These are phyloP conservation scores for Neurospora sp. DNA, from an alignment of 2,329 filamentous ascomycete species.

Conservation along the genomic window DNA sequence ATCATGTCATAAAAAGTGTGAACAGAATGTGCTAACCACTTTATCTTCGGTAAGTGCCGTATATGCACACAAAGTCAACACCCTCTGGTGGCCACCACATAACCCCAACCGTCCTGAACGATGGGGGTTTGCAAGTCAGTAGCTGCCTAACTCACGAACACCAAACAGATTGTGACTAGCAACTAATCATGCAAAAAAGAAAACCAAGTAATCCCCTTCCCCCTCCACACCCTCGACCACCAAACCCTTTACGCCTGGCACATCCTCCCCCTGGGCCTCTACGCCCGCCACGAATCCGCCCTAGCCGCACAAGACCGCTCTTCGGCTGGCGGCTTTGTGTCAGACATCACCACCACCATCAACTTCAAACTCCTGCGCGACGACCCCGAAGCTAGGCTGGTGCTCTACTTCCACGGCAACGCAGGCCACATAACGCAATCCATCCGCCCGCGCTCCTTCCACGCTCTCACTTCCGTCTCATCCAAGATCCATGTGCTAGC, in stretches of 20 bases:
- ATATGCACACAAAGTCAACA: slow-evolving; percentile 75
- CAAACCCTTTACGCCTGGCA: slow-evolving; percentile 85
- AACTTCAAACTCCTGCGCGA: slow-evolving; percentile 52
- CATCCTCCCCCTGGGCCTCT: slow-evolving; percentile 68
- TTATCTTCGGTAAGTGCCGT: slow-evolving; percentile 49
- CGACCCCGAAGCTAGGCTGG: slow-evolving; percentile 52
- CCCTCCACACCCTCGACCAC: slow-evolving; percentile 61
- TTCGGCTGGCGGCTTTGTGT: slow-evolving; percentile 30
- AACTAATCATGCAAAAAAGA: slow-evolving; percentile 32
- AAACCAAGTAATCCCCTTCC: slow-evolving; percentile 84
- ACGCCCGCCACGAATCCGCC: slow-evolving; percentile 57
- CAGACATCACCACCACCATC: slow-evolving; percentile 44
- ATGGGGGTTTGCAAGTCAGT: slow-evolving; percentile 76
- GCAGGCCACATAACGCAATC: slow-evolving; percentile 77
- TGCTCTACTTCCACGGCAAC: slow-evolving; percentile 59
- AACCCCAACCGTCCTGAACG: slow-evolving; percentile 67
- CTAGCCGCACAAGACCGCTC: slow-evolving; percentile 38
- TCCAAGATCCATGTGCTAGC: slow-evolving; percentile 67
- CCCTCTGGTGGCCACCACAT: slow-evolving; percentile 48
- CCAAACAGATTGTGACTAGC: too few species aligned
- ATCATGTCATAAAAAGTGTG: background rate
- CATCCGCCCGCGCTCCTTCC: slow-evolving; percentile 66
- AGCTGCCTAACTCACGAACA: background rate
- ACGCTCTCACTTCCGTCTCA: slow-evolving; percentile 62
- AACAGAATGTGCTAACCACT: background rate